Base-by-base conservation (phyloP, 768 basidiomycete genomes). In the Lenzites betulinus region DNA sequence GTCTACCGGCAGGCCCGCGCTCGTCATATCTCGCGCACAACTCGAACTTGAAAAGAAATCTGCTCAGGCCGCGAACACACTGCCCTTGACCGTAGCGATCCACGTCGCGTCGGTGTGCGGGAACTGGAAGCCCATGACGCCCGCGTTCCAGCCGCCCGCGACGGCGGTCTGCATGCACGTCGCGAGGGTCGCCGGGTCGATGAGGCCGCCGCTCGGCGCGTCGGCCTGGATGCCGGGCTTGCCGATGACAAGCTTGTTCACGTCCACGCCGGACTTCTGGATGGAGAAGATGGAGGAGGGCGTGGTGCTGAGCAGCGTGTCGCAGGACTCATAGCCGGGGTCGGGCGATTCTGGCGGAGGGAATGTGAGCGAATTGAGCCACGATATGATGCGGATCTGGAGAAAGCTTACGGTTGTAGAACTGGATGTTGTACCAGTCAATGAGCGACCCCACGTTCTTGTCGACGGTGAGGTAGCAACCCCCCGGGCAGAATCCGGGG, bases 151-250 rank as follows among this genome's bases (percentile, higher is more conserved):
- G 28, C 87, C 89, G 54, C 79, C 55, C 15, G 62, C 66, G 60
- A 83, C 80, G 1, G 86, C 90, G 69, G 84, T 75, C 23, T 77
- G 66, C 30, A 90, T 73, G 69, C 90, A 92, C 3, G 71, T 71
- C 0, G 83, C 79, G 22, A 92, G 76, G 16, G 80, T 81, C 2
- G 78, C 71, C 1, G 86, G 77, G 33, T 74, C 75, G 64, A 92
- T 86, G 72, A 81, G 90, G 8, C 87, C 79, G 38, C 77, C 81
- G 46, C 52, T 75, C 1, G 83, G 79, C 1, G 79, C 76, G 20
- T 78, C 78, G 3, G 64, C 65, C 1, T 67, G 33, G 23, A 71
- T 78, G 1, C 73, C 77, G 7, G 83, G 83, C 67, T 85, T 84
- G 0, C 83, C 83, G 60, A 84, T 82, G 61, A 84, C 79, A 56